phyloP scores from a whole-genome alignment of 305 asterid genomes.

The Fraxinus baroniana region DNA sequence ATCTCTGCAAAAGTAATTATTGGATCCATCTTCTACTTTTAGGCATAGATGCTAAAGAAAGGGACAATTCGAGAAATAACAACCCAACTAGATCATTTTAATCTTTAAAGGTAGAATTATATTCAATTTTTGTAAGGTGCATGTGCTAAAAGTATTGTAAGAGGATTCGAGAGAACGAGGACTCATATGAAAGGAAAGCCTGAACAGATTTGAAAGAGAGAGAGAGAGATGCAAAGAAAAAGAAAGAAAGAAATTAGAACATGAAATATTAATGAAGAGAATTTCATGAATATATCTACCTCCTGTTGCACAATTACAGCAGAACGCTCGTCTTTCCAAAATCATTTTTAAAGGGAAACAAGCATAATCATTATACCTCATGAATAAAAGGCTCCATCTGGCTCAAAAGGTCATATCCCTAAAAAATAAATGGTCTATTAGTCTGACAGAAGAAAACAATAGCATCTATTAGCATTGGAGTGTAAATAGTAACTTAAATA shows the following conservation, averaged over 20 bases:
- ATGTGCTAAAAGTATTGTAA: background rate
- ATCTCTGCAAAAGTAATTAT: background rate
- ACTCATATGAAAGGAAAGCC: background rate
- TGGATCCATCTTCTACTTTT: background rate
- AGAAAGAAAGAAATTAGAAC: background rate
- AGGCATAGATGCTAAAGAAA: background rate
- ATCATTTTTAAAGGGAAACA: constrained; percentile 16
- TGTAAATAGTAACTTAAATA: constrained; percentile 20
- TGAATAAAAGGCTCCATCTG: constrained; percentile 95
- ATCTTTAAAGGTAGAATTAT: background rate
- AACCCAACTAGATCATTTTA: background rate
- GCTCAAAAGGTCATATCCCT: constrained; percentile 85
- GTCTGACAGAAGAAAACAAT: constrained; percentile 26
- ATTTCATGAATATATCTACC: background rate
- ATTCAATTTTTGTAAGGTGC: background rate
- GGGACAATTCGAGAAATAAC: background rate
- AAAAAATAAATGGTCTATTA: constrained; percentile 27
- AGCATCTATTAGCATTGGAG: constrained; percentile 18
- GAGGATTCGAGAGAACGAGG: background rate
- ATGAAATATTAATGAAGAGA: background rate
- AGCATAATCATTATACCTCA: constrained; percentile 57
- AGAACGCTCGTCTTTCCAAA: constrained; percentile 16
- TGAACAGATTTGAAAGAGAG: background rate
- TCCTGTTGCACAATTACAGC: constrained; percentile 6
- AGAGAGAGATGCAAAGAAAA: background rate